Base-by-base conservation (phyloP, 2,329 filamentous ascomycete genomes). In the Exserohilum turcica region DNA sequence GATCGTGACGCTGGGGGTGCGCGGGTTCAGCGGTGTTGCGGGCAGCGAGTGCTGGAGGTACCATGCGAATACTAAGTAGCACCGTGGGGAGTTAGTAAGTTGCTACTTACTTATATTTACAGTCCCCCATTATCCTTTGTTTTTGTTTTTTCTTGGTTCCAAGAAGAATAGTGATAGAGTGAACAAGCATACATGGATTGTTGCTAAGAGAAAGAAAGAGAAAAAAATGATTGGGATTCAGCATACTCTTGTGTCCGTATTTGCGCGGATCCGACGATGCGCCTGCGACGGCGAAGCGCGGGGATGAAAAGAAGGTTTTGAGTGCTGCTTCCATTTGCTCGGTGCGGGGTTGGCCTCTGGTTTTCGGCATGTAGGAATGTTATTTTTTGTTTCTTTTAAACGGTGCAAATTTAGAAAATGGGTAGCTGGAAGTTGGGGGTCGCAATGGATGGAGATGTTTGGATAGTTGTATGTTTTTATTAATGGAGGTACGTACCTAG, bases 281-380 rank as follows among this genome's bases (percentile, higher is more conserved):
- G 66, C 93, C 93, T 16, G 92, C 91, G 24, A 97, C 93, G 53
- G 93, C 92, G 74, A 93, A 96, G 61, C 83, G 81, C 21, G 88
- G 84, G 6, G 88, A 88, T 3, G 85, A 82, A 79, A 97, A 96
- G 82, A 97, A 97, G 10, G 82, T 81, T 59, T 85, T 86, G 39
- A 91, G 86, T 39, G 88, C 84, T 40, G 85, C 81, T 71, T 92
- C 87, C 78, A 89, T 90, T 7, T 67, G 63, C 55, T 48, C 46
- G 49, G 57, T 51, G 21, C 56, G 63, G 27, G 59, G 60, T 47
- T 70, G 66, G 4, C 54, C 54, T 52, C 68, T 53, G 48, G 67
- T 72, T 29, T 51, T 61, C 33, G 68, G 68, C 62, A 70, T 68
- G 12, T 43, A 32, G 43, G 37, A 32, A 29, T 5, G 3, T 18